Base-by-base conservation (phyloP, 176 grass and related monocot species). In the Phragmites australis region DNA sequence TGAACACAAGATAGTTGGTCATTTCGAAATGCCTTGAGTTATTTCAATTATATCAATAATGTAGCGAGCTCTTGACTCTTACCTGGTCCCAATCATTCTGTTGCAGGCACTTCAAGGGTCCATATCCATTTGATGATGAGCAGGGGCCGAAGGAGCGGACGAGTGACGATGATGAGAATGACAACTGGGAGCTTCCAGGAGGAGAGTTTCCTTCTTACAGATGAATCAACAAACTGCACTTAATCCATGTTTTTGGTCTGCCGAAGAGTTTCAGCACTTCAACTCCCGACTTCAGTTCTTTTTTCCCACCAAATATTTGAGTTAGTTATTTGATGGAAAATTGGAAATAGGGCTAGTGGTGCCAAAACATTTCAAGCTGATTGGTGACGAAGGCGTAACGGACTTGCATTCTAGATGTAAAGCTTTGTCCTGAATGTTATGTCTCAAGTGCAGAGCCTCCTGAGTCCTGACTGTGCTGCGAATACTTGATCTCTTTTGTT, bases 171-270 rank as follows among this genome's bases (percentile, higher is more conserved):
- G 80, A 90, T 23, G 15, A 61, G 46, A 31, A 54, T 8, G 84
- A 90, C 84, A 90, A 90, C 16, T 87, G 88, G 88, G 84, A 83
- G 29, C 68, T 90, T 45, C 80, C 84, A 55, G 80, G 63, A 16
- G 84, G 88, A 48, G 37, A 83, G 54, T 58, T 90, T 68, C 88
- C 84, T 45, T 80, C 81, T 62, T 80, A 69, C 76, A 60, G 52
- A 80, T 83, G 54, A 83, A 62, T 32, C 23, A 9, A 82, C 9
- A 39, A 25, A 45, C 23, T 13, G 5, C 34, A 37, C 2, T 37
- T 37, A 2, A 23, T 17, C 16, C 11, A 15, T 72, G n/a, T 2
- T 14, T 71, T 83, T n/a, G 18, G 45, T 27, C 44, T 22, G 37
- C 43, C 0, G 0, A 62, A 77, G 67, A 39, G 8, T 42, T 69